Evolutionary conservation across 2,329 filamentous ascomycete species (phyloP), one percentile per base, ranked within the genome.

Genomic region (Ascosphaera pollenicola): DNA sequence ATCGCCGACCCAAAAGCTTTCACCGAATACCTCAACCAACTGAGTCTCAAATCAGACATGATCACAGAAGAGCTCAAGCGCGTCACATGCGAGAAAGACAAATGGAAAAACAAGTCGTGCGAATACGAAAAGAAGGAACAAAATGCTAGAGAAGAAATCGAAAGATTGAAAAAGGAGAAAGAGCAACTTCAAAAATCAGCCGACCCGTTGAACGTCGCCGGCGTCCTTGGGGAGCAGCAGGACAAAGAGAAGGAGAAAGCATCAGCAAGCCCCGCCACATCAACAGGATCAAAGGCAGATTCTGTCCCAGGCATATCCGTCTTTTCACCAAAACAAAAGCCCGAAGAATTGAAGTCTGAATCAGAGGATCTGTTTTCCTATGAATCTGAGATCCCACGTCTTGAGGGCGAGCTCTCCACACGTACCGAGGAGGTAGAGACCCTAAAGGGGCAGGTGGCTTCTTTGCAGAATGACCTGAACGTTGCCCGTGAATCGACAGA

Each of bases 1-100:
- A 93, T 98, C 48, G 69, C 66, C 47, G 89, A 98, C 43, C 82
- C 87, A 0, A 71, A 73, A 39, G 78, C 84, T 2, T 65, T 98
- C 26, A 70, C 84, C 5, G 87, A 95, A 57, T 98, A 94, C 51
- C 66, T 98, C 19, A 83, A 78, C 48, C 83, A 94, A 56, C 60
- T 92, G 32, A 87, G 76, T 44, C 58, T 85, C 39, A 87, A 91
- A 52, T 76, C 77, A 34, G 82, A 92, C 49, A 91, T 98, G 80
- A 75, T 92, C 2, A 76, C 91, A 70, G 79, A 92, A 36, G 89
- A 98, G 57, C 65, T 94, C 41, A 94, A 91, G 60, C 69, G 83
- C 10, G 74, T 95, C 0, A 78, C 83, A 0, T 69, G 70, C 3
- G 85, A 95, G 52, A 77, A 79, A 42, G 82, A 93, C 43, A 71